Conservation (phyloP, 805 yeast genomes). For the Ogataea allantospora region DNA sequence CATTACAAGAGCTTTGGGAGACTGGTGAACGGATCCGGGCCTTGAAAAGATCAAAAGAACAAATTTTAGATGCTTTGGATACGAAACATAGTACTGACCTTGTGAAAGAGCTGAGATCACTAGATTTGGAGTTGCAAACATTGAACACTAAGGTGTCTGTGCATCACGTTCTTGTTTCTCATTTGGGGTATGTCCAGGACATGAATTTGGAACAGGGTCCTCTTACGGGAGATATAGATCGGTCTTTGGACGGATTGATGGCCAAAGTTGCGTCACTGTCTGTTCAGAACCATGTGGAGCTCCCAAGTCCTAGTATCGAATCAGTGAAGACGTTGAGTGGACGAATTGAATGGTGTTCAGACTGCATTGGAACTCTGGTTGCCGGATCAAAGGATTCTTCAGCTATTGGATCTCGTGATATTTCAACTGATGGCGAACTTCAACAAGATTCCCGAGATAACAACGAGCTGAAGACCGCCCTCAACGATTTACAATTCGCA, state of each 20-base stretch:
- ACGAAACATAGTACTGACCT: not conserved
- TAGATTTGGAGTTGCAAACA: slow-evolving; percentile 11
- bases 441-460: slow-evolving; percentile 2
- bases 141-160: slow-evolving; percentile 30
- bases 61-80: slow-evolving; percentile 1
- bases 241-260: slow-evolving; percentile 43
- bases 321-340: slow-evolving; percentile 24
- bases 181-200: slow-evolving; percentile 46
- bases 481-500: slow-evolving; percentile 67
- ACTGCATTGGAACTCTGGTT: slow-evolving; percentile 26
- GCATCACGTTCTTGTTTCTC: slow-evolving; percentile 45
- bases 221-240: slow-evolving; percentile 18
- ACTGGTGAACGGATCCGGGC: slow-evolving; percentile 6
- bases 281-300: slow-evolving; percentile 39
- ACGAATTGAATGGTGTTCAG: slow-evolving; percentile 31
- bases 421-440: slow-evolving; percentile 4
- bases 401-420: slow-evolving; percentile 2
- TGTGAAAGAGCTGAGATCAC: slow-evolving; percentile 1
- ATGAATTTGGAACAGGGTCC: slow-evolving; percentile 5
- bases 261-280: slow-evolving; percentile 48
- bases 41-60: slow-evolving; percentile 10
- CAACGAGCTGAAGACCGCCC: slow-evolving; percentile 44
- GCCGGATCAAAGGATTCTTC: slow-evolving; percentile 13
- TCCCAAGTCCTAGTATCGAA: slow-evolving; percentile 35
- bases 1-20: slow-evolving; percentile 15